These are phyloP conservation scores for Leccinum glutinopallens DNA, from an alignment of 1,284 basidiomycete genomes.

Conservation along the genomic window DNA sequence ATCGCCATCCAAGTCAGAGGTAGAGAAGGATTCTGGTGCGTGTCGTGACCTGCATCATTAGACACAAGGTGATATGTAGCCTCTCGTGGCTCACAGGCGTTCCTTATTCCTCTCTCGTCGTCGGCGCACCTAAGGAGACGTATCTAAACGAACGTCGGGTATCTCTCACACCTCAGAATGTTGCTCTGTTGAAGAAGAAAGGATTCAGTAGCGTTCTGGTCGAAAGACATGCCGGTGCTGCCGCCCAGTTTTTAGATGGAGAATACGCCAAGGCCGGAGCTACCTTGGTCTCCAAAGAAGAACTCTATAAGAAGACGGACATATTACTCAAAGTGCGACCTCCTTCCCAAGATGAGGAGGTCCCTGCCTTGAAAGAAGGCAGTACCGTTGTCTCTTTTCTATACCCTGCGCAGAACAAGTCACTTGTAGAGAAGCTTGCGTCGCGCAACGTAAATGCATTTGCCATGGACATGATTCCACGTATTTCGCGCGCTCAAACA, in stretches of 20 bases:
- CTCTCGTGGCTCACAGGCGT: constrained; percentile 42
- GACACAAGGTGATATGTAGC: constrained; percentile 8
- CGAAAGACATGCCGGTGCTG: constrained; percentile 68
- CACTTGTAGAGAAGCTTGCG: constrained; percentile 66
- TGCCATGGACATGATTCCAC: constrained; percentile 86
- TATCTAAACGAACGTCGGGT: constrained; percentile 79
- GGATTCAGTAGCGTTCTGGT: constrained; percentile 75
- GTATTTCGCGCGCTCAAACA: constrained; percentile 84
- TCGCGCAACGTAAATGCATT: constrained; percentile 64
- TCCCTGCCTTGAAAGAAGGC: constrained; percentile 61
- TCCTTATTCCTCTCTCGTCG: constrained; percentile 72
- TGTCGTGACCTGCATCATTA: constrained; percentile 6
- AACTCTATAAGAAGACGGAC: constrained; percentile 65
- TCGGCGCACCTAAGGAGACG: constrained; percentile 77
- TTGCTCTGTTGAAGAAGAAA: constrained; percentile 74
- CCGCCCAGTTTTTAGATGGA: constrained; percentile 78
- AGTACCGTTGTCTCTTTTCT: constrained; percentile 84
- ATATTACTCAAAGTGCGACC: constrained; percentile 84
- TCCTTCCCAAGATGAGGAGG: constrained; percentile 63
- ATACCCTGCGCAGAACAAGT: constrained; percentile 79
- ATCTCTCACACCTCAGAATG: constrained; percentile 77
- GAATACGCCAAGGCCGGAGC: constrained; percentile 81
- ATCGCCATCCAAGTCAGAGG: constrained; percentile 16
- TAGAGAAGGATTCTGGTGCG: constrained; percentile 31
- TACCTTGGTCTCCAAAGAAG: constrained; percentile 63